Evolutionary conservation across 805 yeast species (phyloP).

Genomic region (Wickerhamiella alocasiicola): DNA sequence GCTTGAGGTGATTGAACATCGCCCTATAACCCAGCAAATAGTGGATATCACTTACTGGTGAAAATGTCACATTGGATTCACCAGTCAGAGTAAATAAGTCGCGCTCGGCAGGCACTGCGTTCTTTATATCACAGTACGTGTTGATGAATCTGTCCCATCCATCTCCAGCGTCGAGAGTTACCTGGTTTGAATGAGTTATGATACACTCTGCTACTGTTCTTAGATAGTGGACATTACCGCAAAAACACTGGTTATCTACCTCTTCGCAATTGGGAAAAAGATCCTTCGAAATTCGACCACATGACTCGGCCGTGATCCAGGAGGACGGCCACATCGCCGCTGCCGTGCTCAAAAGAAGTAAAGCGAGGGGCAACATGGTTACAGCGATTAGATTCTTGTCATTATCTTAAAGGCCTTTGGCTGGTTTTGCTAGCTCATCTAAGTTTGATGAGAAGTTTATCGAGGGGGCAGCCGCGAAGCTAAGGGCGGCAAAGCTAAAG

Average conservation of each 20-base stretch:
- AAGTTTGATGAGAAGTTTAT: no score
- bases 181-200: slow-evolving; percentile 16
- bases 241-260: slow-evolving; percentile 24
- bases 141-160: slow-evolving; percentile 26
- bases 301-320: slow-evolving; percentile 15
- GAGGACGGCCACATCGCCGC: slow-evolving; percentile 16
- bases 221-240: slow-evolving; percentile 21
- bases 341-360: neutral
- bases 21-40: slow-evolving; percentile 17
- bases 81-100: slow-evolving; percentile 15
- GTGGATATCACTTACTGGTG: slow-evolving; percentile 11
- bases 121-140: slow-evolving; percentile 21
- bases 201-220: slow-evolving; percentile 28
- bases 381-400: no score
- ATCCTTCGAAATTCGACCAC: slow-evolving; percentile 18
- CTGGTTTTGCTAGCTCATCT: no score
- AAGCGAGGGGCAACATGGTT: no score
- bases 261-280: slow-evolving; percentile 17
- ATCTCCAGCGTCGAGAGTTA: slow-evolving; percentile 20
- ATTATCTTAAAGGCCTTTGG: no score
- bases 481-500: no score
- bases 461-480: no score
- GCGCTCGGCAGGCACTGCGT: slow-evolving; percentile 10
- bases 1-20: slow-evolving; percentile 16
- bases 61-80: slow-evolving; percentile 2